These are phyloP conservation scores for Chimonanthus praecox DNA, from an alignment of 164 flowering plant species.

Conservation along the genomic window DNA sequence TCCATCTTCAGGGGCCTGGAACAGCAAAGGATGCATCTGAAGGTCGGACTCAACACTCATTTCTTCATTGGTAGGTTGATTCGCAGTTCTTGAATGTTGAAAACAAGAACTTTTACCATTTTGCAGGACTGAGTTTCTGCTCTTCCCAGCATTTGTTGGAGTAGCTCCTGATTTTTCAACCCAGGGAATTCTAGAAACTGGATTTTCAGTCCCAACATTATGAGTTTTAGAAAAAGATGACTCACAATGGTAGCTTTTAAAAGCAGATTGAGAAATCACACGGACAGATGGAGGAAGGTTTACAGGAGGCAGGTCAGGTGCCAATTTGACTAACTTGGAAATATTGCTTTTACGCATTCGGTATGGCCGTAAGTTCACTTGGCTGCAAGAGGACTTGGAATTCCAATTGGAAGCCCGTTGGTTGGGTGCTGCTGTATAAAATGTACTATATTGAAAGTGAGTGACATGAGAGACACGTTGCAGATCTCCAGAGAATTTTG, in stretches of 20 bases:
- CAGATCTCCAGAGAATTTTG: constrained; percentile 12
- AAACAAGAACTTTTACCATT: constrained; percentile 9
- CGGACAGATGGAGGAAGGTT: constrained; percentile 93
- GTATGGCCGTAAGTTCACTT: constrained; percentile 35
- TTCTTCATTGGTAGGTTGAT: constrained; percentile 30
- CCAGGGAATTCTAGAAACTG: constrained; percentile 19
- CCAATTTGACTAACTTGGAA: constrained; percentile 60
- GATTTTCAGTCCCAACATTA: constrained; percentile 23
- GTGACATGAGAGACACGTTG: constrained; percentile 21
- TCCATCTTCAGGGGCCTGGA: constrained; percentile 55
- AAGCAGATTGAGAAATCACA: constrained; percentile 68
- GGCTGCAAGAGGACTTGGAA: constrained; percentile 23
- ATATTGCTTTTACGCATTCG: constrained; percentile 42
- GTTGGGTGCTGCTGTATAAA: constrained; percentile 18
- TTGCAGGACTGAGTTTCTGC: constrained; percentile 5
- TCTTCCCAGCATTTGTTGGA: constrained; percentile 15
- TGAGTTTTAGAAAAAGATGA: constrained; percentile 17
- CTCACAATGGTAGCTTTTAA: constrained; percentile 35
- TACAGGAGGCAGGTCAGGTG: constrained; percentile 89
- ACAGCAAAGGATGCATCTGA: constrained; percentile 91
- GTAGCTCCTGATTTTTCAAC: constrained; percentile 13
- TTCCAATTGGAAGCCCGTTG: constrained; percentile 21
- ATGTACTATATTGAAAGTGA: constrained; percentile 14
- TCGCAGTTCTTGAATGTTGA: constrained; percentile 23
- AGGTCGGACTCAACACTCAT: constrained; percentile 44